Evolutionary conservation across 1,284 basidiomycete genomes (phyloP).

Genomic region (Ceratorhiza oryzae-sativae): DNA sequence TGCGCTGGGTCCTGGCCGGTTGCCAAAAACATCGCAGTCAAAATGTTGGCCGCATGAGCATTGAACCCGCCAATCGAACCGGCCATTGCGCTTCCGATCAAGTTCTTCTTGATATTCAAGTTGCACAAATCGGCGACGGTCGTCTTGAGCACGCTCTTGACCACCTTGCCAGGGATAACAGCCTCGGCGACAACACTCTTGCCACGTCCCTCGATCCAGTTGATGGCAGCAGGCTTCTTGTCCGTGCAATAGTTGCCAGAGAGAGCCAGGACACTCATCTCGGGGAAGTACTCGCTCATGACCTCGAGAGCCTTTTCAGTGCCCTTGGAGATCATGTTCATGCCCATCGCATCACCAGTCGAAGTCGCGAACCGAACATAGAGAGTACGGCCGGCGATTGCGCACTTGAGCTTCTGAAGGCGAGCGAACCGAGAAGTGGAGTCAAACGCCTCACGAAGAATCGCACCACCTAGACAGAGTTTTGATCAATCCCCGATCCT

Average conservation of each 20-base stretch:
- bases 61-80: constrained; percentile 98
- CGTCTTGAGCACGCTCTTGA: constrained; percentile 93
- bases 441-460: constrained; percentile 89
- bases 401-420: constrained; percentile 82
- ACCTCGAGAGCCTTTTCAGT: constrained; percentile 92
- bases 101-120: constrained; percentile 97
- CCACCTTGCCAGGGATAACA: constrained; percentile 86
- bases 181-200: constrained; percentile 98
- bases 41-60: constrained; percentile 97
- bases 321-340: constrained; percentile 99
- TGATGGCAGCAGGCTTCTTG: constrained; percentile 99
- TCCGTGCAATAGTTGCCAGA: constrained; percentile 99
- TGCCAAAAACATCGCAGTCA: constrained; percentile 95
- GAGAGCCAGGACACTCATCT: constrained; percentile 92
- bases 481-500: background rate
- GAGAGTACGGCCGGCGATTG: constrained; percentile 88
- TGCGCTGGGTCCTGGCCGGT: constrained; percentile 99
- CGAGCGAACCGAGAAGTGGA: constrained; percentile 91
- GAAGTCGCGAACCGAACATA: constrained; percentile 95
- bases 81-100: constrained; percentile 98
- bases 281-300: constrained; percentile 84
- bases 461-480: constrained; percentile 63
- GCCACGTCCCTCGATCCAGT: constrained; percentile 99
- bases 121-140: constrained; percentile 91
- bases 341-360: constrained; percentile 99